Evolutionary conservation across 208 protist species (phyloP), one percentile per base, ranked within the genome.

Genomic region (Leishmania amazonensis): DNA sequence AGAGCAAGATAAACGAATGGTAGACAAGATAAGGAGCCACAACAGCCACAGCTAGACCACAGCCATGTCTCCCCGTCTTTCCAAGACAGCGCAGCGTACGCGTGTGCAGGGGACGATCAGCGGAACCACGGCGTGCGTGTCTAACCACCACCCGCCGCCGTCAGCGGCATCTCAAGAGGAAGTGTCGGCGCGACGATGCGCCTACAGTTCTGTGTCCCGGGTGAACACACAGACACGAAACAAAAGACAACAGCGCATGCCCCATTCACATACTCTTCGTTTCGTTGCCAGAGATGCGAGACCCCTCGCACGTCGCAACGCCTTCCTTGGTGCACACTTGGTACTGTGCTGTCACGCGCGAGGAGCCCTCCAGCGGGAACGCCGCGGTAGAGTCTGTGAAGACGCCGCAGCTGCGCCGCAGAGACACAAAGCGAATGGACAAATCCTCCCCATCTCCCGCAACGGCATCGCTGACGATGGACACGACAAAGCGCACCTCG

Each of bases 401-500:
- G 40, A 80, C 81, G 19, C 76, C 70, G 76, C 76, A 80, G 81
- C 73, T 77, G 51, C 75, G 80, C 65, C 64, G 80, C 75, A 86
- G 54, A 0, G 81, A 83, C 4, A 83, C 58, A n/a, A 86, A 86
- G 42, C 47, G 78, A 38, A 83, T 60, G 53, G 80, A 76, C n/a
- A 96, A 80, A 17, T 87, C 84, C 42, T 91, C 82, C 7, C 73
- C 78, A 15, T 84, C 81, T 24, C 77, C 77, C 7, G 42, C 82
- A 49, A 57, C 70, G 1, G 81, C 75, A 1, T 75, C 79, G 47
- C 78, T 80, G 35, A 91, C 62, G 35, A 91, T 17, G 45, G 81
- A 83, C 3, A 91, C 28, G 1, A 88, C 83, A 76, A 86, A 91
- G 2, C 65, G 83, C 45, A 87, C 74, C 72, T 83, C 79, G 31